Conservation (phyloP, 225 moss, liverwort and hornwort genomes). For the Pseudisothecium myosuroides region DNA sequence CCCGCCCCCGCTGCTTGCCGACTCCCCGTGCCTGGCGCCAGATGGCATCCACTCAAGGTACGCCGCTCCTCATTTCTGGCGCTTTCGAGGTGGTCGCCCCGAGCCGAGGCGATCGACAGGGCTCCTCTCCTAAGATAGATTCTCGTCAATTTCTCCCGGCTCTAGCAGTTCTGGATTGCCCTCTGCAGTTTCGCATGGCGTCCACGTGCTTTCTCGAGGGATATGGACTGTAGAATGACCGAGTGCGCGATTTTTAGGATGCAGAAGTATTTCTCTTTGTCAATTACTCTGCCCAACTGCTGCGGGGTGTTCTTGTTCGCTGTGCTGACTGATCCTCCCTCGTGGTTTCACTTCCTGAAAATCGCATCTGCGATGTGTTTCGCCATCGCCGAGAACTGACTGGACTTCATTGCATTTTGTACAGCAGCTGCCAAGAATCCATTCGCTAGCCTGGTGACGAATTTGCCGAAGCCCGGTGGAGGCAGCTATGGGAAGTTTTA, state of each 20-base stretch:
- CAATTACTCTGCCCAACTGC: background rate
- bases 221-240: background rate
- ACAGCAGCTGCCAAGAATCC: conserved; percentile 54
- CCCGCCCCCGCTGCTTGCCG: background rate
- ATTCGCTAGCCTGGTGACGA: conserved; percentile 51
- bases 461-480: conserved; percentile 69
- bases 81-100: background rate
- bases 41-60: conserved; percentile 35
- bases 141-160: background rate
- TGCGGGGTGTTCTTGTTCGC: background rate
- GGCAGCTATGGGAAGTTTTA: conserved; percentile 68
- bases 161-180: background rate
- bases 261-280: background rate
- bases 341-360: background rate
- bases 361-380: background rate
- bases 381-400: background rate
- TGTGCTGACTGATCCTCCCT: background rate
- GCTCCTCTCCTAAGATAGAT: background rate
- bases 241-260: background rate
- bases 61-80: background rate
- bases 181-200: background rate
- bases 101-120: background rate
- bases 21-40: background rate
- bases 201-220: background rate
- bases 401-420: background rate